A percentile compares a stretch with the other conserved stretches of the same genome.
Evolutionary conservation across 1,284 basidiomycete species (phyloP).

Genomic region (Tilletia indica): DNA sequence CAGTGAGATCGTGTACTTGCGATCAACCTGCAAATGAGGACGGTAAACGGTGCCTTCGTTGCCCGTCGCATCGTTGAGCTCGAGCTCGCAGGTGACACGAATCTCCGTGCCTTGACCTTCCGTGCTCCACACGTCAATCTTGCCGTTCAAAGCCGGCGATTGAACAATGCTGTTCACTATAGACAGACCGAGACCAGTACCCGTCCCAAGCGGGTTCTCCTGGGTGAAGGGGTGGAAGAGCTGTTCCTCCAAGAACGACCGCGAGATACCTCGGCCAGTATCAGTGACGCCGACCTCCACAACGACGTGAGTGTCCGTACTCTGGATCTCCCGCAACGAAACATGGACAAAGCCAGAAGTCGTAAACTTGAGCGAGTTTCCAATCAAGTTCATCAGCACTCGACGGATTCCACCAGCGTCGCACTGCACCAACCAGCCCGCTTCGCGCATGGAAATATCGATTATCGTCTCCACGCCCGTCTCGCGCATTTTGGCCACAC

Average conservation of each 20-base stretch:
- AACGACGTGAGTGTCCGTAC: conserved; percentile 65
- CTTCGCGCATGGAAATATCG: conserved; percentile 72
- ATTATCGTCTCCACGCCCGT: conserved; percentile 78
- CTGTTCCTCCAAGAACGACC: conserved; percentile 67
- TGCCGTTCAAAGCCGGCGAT: conserved; percentile 80
- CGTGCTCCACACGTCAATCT: conserved; percentile 78
- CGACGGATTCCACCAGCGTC: conserved; percentile 89
- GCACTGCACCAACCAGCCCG: conserved; percentile 81
- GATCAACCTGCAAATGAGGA: conserved; percentile 59
- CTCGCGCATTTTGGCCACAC: conserved; percentile 29
- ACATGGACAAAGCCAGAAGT: conserved; percentile 83
- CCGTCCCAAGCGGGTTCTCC: conserved; percentile 78
- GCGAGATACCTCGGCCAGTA: conserved; percentile 70
- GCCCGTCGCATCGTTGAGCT: conserved; percentile 57
- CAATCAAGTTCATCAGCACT: conserved; percentile 91
- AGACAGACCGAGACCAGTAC: conserved; percentile 91
- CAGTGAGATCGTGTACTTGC: conserved; percentile 67
- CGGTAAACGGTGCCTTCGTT: conserved; percentile 48
- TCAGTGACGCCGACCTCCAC: conserved; percentile 84
- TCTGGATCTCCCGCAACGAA: conserved; percentile 70
- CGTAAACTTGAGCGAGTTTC: conserved; percentile 88
- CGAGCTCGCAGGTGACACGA: conserved; percentile 78
- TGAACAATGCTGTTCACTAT: conserved; percentile 91
- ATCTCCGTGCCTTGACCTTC: conserved; percentile 92
- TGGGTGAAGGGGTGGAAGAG: conserved; percentile 96